Evolutionary conservation across 2,329 filamentous ascomycete genomes (phyloP).

Genomic region (Ophiostoma pallidulum): DNA sequence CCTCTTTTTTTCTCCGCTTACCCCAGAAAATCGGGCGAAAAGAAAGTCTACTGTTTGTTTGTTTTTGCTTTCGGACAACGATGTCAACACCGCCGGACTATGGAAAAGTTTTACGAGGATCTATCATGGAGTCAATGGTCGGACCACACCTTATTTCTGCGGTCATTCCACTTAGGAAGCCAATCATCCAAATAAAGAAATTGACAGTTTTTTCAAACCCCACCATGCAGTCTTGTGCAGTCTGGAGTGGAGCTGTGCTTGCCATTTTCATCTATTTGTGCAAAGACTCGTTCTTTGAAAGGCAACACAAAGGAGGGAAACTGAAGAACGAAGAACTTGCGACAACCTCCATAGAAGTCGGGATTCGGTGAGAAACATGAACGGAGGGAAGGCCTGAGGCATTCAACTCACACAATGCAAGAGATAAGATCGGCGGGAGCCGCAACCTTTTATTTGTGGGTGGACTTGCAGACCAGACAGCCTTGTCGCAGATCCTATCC

Average conservation of each 20-base stretch:
- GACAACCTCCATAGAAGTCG: no score
- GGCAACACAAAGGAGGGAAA: no score
- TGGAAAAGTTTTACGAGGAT: conserved; percentile 16
- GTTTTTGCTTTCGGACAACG: conserved; percentile 5
- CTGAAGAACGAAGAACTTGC: no score
- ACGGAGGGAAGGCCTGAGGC: no score
- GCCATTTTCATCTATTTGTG: no score
- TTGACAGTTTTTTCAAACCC: not conserved
- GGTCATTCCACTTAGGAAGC: conserved; percentile 2
- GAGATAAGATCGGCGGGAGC: no score
- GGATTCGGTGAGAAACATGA: no score
- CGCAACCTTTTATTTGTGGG: no score
- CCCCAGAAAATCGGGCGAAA: conserved; percentile 7
- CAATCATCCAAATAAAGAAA: conserved; percentile 7
- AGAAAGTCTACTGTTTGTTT: conserved; percentile 6
- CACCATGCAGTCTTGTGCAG: no score
- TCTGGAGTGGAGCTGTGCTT: not conserved
- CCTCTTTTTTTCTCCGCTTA: not conserved
- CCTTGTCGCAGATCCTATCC: not conserved
- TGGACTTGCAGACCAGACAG: not conserved
- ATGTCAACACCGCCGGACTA: conserved; percentile 11
- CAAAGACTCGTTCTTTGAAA: no score
- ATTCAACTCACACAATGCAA: no score
- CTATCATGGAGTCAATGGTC: conserved; percentile 17
- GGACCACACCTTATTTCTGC: conserved; percentile 7